A percentile compares a stretch with the other conserved stretches of the same genome.
Evolutionary conservation across 176 grass and related monocot genomes (phyloP).

Genomic region (Cenchrus americanus): DNA sequence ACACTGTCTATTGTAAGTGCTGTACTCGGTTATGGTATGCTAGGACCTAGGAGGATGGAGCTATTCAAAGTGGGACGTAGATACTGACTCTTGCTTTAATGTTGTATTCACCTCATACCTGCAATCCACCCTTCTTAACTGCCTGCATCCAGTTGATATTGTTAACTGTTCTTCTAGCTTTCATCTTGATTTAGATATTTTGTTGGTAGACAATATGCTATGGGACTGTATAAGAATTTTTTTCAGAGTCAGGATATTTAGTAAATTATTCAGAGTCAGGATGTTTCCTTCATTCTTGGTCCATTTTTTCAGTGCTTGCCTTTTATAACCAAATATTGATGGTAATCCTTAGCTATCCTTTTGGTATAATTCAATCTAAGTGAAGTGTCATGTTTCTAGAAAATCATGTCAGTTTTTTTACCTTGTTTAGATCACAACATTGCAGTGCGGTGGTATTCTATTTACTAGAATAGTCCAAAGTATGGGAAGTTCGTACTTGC

Average conservation of each 20-base stretch:
- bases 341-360: background rate
- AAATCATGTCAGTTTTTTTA: background rate
- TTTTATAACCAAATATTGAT: background rate
- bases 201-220: background rate
- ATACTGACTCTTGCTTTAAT: background rate
- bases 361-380: background rate
- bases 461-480: background rate
- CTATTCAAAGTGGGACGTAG: background rate
- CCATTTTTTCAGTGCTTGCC: background rate
- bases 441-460: background rate
- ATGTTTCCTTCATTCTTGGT: background rate
- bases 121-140: background rate
- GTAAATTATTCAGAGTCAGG: background rate
- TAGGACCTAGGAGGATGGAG: background rate
- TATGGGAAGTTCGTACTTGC: background rate
- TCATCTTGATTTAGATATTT: background rate
- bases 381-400: background rate
- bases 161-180: slow-evolving; percentile 12
- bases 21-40: background rate
- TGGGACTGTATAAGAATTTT: background rate
- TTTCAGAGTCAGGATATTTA: background rate
- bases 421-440: background rate
- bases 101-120: background rate
- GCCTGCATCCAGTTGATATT: background rate
- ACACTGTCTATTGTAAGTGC: background rate